These are phyloP conservation scores for Aspergillus sp. DNA, from an alignment of 2,329 filamentous ascomycete species.

Conservation along the genomic window DNA sequence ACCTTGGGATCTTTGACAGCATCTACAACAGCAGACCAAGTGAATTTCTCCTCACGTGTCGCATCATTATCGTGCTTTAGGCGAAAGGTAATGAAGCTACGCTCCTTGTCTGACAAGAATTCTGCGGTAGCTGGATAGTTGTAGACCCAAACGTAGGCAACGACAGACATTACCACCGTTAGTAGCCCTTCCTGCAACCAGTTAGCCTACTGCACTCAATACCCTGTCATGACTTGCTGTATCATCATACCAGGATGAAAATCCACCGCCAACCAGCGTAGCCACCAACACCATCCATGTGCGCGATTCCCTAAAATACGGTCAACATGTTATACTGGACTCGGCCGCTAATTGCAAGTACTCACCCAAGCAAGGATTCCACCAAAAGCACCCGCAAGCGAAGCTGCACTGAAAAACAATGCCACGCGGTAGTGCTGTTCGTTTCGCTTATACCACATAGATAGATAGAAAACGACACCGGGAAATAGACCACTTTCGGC, in stretches of 20 bases:
- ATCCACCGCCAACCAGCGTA: conserved; percentile 63
- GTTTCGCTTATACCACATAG: conserved; percentile 63
- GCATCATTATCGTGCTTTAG: conserved; percentile 69
- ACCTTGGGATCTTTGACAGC: conserved; percentile 68
- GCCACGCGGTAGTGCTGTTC: conserved; percentile 60
- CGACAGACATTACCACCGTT: conserved; percentile 56
- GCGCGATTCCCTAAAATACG: conserved; percentile 44
- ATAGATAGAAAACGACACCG: conserved; percentile 58
- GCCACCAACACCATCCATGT: conserved; percentile 48
- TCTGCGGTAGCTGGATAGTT: conserved; percentile 45
- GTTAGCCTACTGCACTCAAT: background rate
- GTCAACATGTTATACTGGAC: conserved; percentile 17
- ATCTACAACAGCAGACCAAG: conserved; percentile 63
- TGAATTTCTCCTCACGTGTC: conserved; percentile 66
- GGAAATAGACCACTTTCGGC: conserved; percentile 56
- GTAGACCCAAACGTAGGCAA: conserved; percentile 42
- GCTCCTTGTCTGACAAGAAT: conserved; percentile 50
- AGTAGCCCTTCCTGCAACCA: conserved; percentile 62
- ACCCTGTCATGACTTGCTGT: background rate
- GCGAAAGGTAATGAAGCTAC: conserved; percentile 60
- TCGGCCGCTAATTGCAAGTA: background rate
- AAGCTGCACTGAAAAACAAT: conserved; percentile 60
- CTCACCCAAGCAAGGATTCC: conserved; percentile 56
- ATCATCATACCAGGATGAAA: conserved; percentile 54
- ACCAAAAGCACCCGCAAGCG: conserved; percentile 61